Evolutionary conservation across 495 filamentous ascomycete genomes (phyloP).

Genomic region (Annulohypoxylon maeteangense): DNA sequence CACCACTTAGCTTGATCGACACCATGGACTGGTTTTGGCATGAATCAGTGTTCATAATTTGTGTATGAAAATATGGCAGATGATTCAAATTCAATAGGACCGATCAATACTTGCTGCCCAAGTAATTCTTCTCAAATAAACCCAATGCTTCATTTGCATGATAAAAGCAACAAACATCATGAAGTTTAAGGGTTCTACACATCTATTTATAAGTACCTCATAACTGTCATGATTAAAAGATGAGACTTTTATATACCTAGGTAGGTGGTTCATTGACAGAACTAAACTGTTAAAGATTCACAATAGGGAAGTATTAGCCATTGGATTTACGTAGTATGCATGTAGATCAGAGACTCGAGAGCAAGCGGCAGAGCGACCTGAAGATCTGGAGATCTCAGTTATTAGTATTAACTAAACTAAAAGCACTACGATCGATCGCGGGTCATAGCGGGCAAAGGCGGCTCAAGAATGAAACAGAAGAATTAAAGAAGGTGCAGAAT

Average conservation of each 20-base stretch:
- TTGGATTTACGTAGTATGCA: neutral
- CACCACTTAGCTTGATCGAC: slow-evolving; percentile 33
- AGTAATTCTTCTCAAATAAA: neutral
- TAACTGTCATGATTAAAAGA: too few species aligned
- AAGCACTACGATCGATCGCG: slow-evolving; percentile 8
- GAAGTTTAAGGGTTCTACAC: neutral
- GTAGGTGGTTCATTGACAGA: neutral
- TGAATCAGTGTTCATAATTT: slow-evolving; percentile 2
- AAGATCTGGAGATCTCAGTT: slow-evolving; percentile 34
- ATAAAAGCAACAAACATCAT: neutral
- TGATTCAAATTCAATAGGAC: neutral
- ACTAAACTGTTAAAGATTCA: neutral
- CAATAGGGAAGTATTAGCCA: slow-evolving; percentile 1
- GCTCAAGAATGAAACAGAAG: neutral
- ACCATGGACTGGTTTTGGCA: slow-evolving; percentile 23
- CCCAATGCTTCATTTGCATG: neutral
- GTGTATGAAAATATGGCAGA: neutral
- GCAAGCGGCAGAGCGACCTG: neutral
- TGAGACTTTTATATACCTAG: neutral
- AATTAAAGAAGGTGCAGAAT: neutral
- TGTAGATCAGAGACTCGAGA: slow-evolving; percentile 4
- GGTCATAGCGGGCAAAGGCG: slow-evolving; percentile 1
- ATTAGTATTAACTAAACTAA: slow-evolving; percentile 8
- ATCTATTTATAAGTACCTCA: neutral
- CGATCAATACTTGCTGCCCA: neutral